Conservation (phyloP, 2,329 filamentous ascomycete genomes). For the Aspergillus sp. region DNA sequence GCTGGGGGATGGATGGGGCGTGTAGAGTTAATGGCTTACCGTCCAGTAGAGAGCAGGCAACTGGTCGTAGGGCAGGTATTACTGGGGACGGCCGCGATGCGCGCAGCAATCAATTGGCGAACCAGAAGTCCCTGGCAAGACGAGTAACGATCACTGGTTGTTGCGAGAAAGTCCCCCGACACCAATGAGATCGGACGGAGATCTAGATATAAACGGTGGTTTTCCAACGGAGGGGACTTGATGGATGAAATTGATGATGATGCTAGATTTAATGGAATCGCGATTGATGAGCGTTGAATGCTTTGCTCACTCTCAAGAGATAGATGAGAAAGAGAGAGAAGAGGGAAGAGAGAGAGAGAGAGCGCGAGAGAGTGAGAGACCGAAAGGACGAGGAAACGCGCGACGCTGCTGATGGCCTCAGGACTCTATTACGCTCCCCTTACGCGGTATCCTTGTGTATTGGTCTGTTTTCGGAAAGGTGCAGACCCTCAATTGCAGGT, state of each 20-base stretch:
- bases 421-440: slow-evolving; percentile 11
- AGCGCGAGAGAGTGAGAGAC: slow-evolving; percentile 5
- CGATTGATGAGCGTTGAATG: background rate
- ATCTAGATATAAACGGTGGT: background rate
- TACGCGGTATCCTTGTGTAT: slow-evolving; percentile 1
- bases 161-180: slow-evolving; percentile 18
- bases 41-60: slow-evolving; percentile 20
- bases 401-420: slow-evolving; percentile 11
- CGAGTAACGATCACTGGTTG: slow-evolving; percentile 27
- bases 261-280: background rate
- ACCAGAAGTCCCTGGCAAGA: slow-evolving; percentile 36
- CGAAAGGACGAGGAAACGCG: background rate
- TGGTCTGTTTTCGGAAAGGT: slow-evolving; percentile 1
- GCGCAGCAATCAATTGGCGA: slow-evolving; percentile 41
- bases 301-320: background rate
- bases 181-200: slow-evolving; percentile 20
- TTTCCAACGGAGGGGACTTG: background rate
- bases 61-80: slow-evolving; percentile 17
- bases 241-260: no score
- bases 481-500: background rate
- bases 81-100: slow-evolving; percentile 32
- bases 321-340: slow-evolving; percentile 8
- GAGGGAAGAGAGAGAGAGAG: background rate
- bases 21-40: slow-evolving; percentile 16
- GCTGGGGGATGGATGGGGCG: slow-evolving; percentile 21